phyloP scores from a whole-genome alignment of 768 basidiomycete genomes.

The Termitomyces sp. region DNA sequence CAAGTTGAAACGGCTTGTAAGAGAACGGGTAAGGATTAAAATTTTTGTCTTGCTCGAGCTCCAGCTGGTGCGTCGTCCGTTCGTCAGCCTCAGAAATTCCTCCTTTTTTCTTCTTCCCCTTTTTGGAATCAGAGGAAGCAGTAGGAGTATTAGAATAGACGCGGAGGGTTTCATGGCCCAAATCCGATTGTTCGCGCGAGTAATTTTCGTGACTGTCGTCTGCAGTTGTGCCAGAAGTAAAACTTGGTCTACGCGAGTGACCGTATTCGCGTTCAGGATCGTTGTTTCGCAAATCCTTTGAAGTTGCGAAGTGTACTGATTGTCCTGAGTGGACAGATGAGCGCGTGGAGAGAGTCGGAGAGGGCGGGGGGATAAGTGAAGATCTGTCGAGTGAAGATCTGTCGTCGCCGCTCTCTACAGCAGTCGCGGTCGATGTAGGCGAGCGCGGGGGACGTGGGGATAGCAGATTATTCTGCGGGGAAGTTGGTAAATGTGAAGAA shows the following conservation, averaged over 20 bases:
- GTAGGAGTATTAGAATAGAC: conserved; percentile 32
- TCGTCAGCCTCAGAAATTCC: conserved; percentile 21
- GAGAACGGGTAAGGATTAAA: conserved; percentile 68
- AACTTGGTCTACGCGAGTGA: conserved; percentile 55
- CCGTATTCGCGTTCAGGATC: conserved; percentile 40
- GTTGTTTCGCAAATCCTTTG: conserved; percentile 63
- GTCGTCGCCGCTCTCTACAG: conserved; percentile 33
- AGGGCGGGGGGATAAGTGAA: conserved; percentile 46
- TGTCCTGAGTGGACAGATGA: conserved; percentile 40
- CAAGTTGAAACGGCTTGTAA: conserved; percentile 72
- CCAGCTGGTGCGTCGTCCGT: conserved; percentile 28
- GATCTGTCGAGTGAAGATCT: conserved; percentile 20
- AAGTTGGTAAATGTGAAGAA: too few species aligned
- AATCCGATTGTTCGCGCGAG: conserved; percentile 13
- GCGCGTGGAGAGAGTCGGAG: conserved; percentile 68
- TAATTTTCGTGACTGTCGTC: conserved; percentile 28
- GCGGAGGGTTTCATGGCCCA: conserved; percentile 34
- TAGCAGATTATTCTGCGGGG: conserved; percentile 13
- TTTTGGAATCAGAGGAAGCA: conserved; percentile 23
- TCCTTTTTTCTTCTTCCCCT: conserved; percentile 23
- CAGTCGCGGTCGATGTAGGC: conserved; percentile 16
- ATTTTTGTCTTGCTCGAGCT: conserved; percentile 33
- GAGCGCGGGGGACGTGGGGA: conserved; percentile 25
- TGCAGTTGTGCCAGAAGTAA: conserved; percentile 46
- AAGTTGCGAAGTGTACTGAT: conserved; percentile 46